phyloP scores from a whole-genome alignment of 495 filamentous ascomycete species.

The Tuber microsphaerosporum region DNA sequence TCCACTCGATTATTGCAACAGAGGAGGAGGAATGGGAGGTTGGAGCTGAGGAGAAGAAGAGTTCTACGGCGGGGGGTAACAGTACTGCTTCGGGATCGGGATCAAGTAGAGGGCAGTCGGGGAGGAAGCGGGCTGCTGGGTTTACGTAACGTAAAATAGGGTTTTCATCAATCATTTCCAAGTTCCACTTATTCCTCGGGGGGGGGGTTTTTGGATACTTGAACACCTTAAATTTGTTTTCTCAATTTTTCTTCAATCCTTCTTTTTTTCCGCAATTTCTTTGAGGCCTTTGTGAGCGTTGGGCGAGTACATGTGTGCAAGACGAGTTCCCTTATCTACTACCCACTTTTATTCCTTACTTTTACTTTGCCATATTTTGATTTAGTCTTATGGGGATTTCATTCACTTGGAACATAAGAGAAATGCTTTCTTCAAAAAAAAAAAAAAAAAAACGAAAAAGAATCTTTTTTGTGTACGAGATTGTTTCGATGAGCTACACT shows the following conservation, averaged over 20 bases:
- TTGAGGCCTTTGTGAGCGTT: neutral
- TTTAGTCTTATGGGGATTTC: neutral
- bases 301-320: neutral
- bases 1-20: conserved; percentile 52
- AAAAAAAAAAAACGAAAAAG: neutral
- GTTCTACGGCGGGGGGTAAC: conserved; percentile 38
- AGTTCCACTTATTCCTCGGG: neutral
- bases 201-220: neutral
- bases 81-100: conserved; percentile 25
- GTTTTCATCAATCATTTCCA: neutral
- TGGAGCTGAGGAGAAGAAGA: conserved; percentile 41
- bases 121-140: conserved; percentile 30
- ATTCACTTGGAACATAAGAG: neutral
- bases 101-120: conserved; percentile 28
- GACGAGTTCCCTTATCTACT: neutral
- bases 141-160: conserved; percentile 21
- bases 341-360: neutral
- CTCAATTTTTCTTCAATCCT: too few species aligned
- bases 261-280: neutral
- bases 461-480: neutral
- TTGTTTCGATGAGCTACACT: neutral
- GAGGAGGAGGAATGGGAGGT: conserved; percentile 62
- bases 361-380: neutral
- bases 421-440: neutral
- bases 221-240: neutral